Base-by-base conservation (phyloP, 1,139 yeast genomes). In the Suzukiozyma palmioleophila region DNA sequence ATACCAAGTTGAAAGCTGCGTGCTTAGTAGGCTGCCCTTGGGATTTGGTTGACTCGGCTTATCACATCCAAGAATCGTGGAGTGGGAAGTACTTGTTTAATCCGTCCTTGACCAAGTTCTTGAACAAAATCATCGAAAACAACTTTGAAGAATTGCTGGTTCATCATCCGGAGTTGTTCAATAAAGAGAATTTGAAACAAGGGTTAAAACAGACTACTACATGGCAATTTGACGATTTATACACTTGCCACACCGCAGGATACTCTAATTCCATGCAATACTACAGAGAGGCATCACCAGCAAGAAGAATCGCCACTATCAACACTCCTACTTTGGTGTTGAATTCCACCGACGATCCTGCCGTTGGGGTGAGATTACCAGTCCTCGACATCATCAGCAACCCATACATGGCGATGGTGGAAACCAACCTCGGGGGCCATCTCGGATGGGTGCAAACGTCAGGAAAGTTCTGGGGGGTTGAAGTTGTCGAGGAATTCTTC, bases 331-430 rank as follows among this genome's bases (percentile, higher is more conserved):
- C 81, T 6, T 61, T 90, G 39, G 73, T 82, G 15, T 64, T 90
- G 35, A 80, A 81, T 53, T 73, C 97, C 1, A 60, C 70, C 16
- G 97, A 90, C 57, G 97, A 90, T 56, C 97, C 97, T 4, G 79
- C 92, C 26, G 81, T 82, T 22, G 82, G 88, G 12, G 67, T 72
- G 6, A 53, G 56, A 37, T 55, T 66, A 34, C 75, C 75, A 1
- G 39, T 47, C 12, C 46, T 50, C 37, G 58, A 59, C 35, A 55
- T 61, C 32, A 41, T 47, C 29, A 41, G 47, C 13, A 69, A 66
- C 43, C 69, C 72, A 6, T 47, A 65, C 44, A 51, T 66, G 32
- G 54, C 60, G n/a, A 44, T 66, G 47, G 64, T 67, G 10, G 69
- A 66, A 47, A 64, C 71, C 16, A 72, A 73, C 38, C 71, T 81